These are phyloP conservation scores for Micractinium sp. DNA, from an alignment of 139 green algal genomes.

Conservation along the genomic window DNA sequence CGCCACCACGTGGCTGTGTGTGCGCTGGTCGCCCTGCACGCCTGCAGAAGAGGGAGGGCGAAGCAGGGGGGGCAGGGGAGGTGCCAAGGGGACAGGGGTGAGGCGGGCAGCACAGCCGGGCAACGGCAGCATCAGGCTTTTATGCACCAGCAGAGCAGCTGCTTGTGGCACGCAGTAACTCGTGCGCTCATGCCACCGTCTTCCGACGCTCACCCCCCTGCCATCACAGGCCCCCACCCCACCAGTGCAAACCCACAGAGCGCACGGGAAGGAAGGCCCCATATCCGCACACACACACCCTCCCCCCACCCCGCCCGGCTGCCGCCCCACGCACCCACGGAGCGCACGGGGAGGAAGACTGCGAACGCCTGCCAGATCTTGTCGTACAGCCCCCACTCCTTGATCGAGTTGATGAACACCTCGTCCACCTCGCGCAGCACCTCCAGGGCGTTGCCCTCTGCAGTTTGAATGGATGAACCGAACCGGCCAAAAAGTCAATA, in stretches of 20 bases:
- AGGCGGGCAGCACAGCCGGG: background rate
- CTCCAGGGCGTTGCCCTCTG: constrained; percentile 37
- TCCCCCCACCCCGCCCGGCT: background rate
- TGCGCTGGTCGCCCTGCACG: constrained; percentile 95
- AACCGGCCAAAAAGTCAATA: too few relatives aligned
- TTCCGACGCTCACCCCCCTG: too few relatives aligned
- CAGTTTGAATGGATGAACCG: background rate
- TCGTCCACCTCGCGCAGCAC: constrained; percentile 88
- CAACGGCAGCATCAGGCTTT: too few relatives aligned
- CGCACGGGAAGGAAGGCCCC: background rate
- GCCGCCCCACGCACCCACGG: constrained; percentile 62
- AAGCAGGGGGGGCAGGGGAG: background rate
- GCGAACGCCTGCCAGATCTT: constrained; percentile 99
- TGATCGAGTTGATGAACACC: constrained; percentile 95
- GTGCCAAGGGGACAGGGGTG: background rate
- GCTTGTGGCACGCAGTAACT: too few relatives aligned
- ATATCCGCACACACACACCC: background rate
- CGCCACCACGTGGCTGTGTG: constrained; percentile 93
- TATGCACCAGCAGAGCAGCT: too few relatives aligned
- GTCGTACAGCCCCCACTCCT: constrained; percentile 96
- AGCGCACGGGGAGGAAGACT: constrained; percentile 94
- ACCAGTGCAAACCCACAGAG: background rate
- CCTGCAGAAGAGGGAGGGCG: constrained; percentile 41
- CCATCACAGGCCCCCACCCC: background rate
- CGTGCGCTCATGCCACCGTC: too few relatives aligned